Conservation (phyloP, 2,329 filamentous ascomycete species). For the Fusarium sacchari region DNA sequence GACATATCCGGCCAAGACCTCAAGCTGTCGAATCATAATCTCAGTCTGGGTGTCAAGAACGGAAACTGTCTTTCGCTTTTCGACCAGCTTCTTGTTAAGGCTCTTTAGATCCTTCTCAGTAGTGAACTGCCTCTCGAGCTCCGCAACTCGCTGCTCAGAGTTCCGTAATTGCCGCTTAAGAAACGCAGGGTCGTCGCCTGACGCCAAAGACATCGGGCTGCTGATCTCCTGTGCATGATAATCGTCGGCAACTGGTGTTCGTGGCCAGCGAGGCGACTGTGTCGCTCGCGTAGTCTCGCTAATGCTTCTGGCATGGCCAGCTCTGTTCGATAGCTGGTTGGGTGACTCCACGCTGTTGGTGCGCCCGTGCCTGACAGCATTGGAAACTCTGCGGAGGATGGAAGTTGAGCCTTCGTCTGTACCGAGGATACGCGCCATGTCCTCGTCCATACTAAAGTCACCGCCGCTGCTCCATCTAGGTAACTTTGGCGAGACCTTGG, state of each 20-base stretch:
- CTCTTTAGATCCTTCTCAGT: constrained; percentile 74
- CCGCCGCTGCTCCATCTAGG: constrained; percentile 81
- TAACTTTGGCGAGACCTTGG: constrained; percentile 71
- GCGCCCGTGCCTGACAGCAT: constrained; percentile 91
- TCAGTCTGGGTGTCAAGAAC: constrained; percentile 94
- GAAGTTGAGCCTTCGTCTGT: constrained; percentile 81
- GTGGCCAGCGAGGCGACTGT: constrained; percentile 75
- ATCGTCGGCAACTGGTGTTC: constrained; percentile 71
- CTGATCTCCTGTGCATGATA: constrained; percentile 69
- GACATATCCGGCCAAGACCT: constrained; percentile 88
- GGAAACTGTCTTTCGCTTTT: constrained; percentile 96
- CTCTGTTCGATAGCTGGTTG: constrained; percentile 54
- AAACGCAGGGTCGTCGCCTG: constrained; percentile 72
- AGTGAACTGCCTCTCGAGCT: constrained; percentile 82
- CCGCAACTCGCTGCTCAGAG: constrained; percentile 84
- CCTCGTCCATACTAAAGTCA: constrained; percentile 94
- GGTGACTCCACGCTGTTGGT: constrained; percentile 79
- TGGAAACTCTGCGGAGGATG: constrained; percentile 88
- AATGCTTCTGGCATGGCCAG: constrained; percentile 68
- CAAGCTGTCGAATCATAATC: constrained; percentile 91
- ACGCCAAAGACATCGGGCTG: constrained; percentile 74
- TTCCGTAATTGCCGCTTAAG: constrained; percentile 81
- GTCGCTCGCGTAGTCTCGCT: constrained; percentile 74
- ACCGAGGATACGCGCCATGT: constrained; percentile 88
- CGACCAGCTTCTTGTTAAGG: constrained; percentile 86